phyloP scores from a whole-genome alignment of 176 grass and related monocot species.

The Hordeum vulgare region MorexV3_pseudomolecules_assembly NC_058524.1:563245856-563246355 shows the following conservation, averaged over 20 bases:
- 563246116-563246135: slow-evolving; percentile 58
- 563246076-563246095: slow-evolving; percentile 71
- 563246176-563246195: neutral
- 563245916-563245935: slow-evolving; percentile 91
- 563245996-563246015: slow-evolving; percentile 76
- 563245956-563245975: slow-evolving; percentile 96
- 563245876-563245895: neutral
- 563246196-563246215: slow-evolving; percentile 1
- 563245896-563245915: slow-evolving; percentile 1
- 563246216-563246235: neutral
- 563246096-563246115: slow-evolving; percentile 95
- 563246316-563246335: slow-evolving; percentile 94
- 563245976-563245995: slow-evolving; percentile 94
- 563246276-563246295: slow-evolving; percentile 66
- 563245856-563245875: neutral
- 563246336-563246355: slow-evolving; percentile 96
- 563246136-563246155: neutral
- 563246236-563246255: neutral
- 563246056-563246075: slow-evolving; percentile 78
- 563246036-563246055: slow-evolving; percentile 96
- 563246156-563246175: slow-evolving; percentile 2
- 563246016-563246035: slow-evolving; percentile 89
- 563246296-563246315: slow-evolving; percentile 85
- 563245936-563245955: slow-evolving; percentile 94
- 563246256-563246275: slow-evolving; percentile 6